Evolutionary conservation across 225 moss, liverwort and hornwort genomes (phyloP), one percentile per base, ranked within the genome.

Genomic region (Climacium dendroides): DNA sequence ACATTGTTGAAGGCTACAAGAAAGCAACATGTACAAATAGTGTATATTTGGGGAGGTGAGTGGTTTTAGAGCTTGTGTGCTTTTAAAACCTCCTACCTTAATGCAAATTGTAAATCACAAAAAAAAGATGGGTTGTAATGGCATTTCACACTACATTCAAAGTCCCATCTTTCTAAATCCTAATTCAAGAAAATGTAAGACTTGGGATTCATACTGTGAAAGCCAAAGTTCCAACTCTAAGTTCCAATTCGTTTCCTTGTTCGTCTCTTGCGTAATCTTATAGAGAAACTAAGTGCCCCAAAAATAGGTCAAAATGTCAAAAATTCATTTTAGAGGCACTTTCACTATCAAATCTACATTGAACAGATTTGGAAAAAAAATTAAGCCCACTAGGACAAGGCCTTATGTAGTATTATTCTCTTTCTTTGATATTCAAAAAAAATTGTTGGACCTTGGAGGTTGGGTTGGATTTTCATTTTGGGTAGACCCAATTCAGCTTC

Each of bases 331-430:
- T 6, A 0, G 2, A 1, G 6, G 29, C 10, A 72, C 19, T 48
- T 19, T 18, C 2, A 7, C 1, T 18, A 74, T 48, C 74, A 74
- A 2, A 19, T 18, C 0, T 18, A 1, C 17, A 19, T 4, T 19
- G 1, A 0, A 47, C 0, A 11, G 0, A 30, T 19, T 7, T 7
- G 0, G 0, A 19, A 2, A 29, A 29, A n/a, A 47, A 47, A 10
- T 29, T 18, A 0, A 47, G 0, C 4, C 29, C 2, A 47, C 6
- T 18, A 10, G 6, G n/a, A n/a, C n/a, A 9, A 18, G 45, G 72
- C 6, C 6, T 29, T 6, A 11, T 18, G 2, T 45, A 6, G 29
- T 47, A 72, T 41, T 70, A 5, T 72, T 29, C 2, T 45, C 29
- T 47, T 47, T 6, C 1, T 72, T 29, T 16, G 1, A 72, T 10